These are phyloP conservation scores for Xylaria digitata DNA, from an alignment of 2,329 filamentous ascomycete species.

Conservation along the genomic window DNA sequence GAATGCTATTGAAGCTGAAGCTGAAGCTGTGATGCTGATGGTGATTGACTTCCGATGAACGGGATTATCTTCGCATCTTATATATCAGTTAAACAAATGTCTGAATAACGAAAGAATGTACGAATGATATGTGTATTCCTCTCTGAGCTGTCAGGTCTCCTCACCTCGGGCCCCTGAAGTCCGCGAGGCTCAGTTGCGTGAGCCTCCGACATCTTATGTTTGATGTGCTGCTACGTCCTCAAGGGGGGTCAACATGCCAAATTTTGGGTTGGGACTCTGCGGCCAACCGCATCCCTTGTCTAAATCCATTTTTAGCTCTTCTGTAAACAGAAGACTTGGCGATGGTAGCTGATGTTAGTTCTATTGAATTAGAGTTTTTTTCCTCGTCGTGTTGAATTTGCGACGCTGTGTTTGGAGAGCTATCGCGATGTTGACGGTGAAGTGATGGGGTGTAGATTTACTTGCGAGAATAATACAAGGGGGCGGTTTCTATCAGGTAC, in stretches of 20 bases:
- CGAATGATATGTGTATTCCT: neutral
- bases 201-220: slow-evolving; percentile 33
- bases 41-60: neutral
- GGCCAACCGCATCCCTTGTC: slow-evolving; percentile 16
- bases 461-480: neutral
- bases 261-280: slow-evolving; percentile 16
- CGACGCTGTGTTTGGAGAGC: neutral
- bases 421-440: neutral
- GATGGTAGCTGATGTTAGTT: neutral
- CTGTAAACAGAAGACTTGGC: neutral
- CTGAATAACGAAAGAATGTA: neutral
- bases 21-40: slow-evolving; percentile 10
- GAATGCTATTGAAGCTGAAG: slow-evolving; percentile 3
- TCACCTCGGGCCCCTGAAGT: slow-evolving; percentile 6
- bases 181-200: slow-evolving; percentile 37
- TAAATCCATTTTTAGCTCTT: neutral
- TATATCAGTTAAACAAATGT: slow-evolving; percentile 11
- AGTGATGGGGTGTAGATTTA: neutral
- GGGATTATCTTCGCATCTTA: slow-evolving; percentile 24
- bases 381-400: neutral
- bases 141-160: slow-evolving; percentile 4
- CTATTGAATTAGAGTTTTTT: neutral
- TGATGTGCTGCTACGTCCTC: slow-evolving; percentile 29
- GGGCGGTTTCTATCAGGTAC: neutral
- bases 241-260: slow-evolving; percentile 30